A percentile compares a stretch with the other conserved stretches of the same genome.
Evolutionary conservation across 768 basidiomycete species (phyloP).

Genomic region (Termitomyces sp.): DNA sequence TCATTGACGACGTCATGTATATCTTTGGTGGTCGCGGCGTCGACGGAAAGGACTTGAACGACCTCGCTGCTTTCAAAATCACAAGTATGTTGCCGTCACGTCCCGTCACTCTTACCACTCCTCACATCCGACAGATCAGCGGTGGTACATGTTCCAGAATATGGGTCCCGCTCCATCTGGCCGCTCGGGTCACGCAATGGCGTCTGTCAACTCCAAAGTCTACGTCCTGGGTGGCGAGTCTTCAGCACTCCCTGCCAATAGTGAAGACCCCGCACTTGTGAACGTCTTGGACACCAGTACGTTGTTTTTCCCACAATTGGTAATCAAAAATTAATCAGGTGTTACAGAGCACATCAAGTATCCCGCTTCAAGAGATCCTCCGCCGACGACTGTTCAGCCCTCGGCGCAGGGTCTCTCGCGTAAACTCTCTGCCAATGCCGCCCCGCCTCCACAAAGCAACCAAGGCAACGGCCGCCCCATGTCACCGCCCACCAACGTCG

Average conservation of each 20-base stretch:
- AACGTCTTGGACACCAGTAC: slow-evolving; percentile 93
- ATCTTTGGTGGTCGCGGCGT: slow-evolving; percentile 96
- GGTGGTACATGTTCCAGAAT: slow-evolving; percentile 99
- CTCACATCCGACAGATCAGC: slow-evolving; percentile 55
- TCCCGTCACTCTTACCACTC: not conserved
- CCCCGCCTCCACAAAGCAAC: slow-evolving; percentile 18
- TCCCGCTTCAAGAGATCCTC: slow-evolving; percentile 17
- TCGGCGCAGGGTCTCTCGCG: slow-evolving; percentile 21
- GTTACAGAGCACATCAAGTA: slow-evolving; percentile 23
- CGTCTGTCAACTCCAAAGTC: slow-evolving; percentile 80
- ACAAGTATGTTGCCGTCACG: slow-evolving; percentile 60
- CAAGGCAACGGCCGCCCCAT: slow-evolving; percentile 45
- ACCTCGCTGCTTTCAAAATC: slow-evolving; percentile 95
- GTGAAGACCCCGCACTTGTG: slow-evolving; percentile 77
- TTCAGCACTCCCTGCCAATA: slow-evolving; percentile 52
- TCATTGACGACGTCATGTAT: slow-evolving; percentile 97
- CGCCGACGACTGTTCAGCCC: slow-evolving; percentile 11
- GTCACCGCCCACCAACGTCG: slow-evolving; percentile 63
- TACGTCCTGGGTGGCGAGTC: slow-evolving; percentile 96
- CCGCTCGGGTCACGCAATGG: slow-evolving; percentile 98
- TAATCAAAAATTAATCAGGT: not conserved
- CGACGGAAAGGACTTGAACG: slow-evolving; percentile 92
- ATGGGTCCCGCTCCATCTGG: slow-evolving; percentile 96
- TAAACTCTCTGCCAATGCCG: slow-evolving; percentile 40
- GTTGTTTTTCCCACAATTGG: slow-evolving; percentile 25